Percentiles rank a stretch among this genome's conserved stretches.
These are phyloP conservation scores for Solanum appendiculatum DNA, from an alignment of 257 asterid genomes.

Conservation along the genomic window DNA sequence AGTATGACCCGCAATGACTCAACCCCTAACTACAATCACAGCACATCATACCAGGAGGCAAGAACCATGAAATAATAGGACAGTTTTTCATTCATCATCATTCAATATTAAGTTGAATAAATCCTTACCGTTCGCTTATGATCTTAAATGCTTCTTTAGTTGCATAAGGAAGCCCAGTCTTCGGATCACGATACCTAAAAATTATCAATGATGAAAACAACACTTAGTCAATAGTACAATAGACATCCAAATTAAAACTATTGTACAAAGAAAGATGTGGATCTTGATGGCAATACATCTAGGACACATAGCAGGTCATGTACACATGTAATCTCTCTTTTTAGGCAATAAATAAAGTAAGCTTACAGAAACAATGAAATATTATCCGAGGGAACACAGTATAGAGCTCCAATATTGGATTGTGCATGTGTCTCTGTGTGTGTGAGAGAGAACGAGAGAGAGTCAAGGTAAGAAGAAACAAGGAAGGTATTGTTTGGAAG, in stretches of 20 bases:
- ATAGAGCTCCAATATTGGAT: not conserved
- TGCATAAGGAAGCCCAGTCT: constrained; percentile 81
- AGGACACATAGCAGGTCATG: not conserved
- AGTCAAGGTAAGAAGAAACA: not conserved
- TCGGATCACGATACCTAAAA: constrained; percentile 80
- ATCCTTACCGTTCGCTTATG: constrained; percentile 57
- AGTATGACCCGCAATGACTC: not conserved
- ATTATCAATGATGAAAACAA: not conserved
- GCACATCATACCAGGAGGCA: not conserved
- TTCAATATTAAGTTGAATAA: not conserved
- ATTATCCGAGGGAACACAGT: not conserved
- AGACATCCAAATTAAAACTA: not conserved
- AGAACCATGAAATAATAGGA: not conserved
- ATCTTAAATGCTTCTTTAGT: constrained; percentile 90
- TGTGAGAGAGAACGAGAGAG: not conserved
- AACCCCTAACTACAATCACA: not conserved
- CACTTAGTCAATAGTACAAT: not conserved
- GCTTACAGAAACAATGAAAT: not conserved
- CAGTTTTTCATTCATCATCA: not conserved
- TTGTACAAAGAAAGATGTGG: not conserved
- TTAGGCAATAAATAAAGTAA: not conserved
- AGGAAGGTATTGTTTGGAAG: not conserved
- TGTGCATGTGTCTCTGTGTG: not conserved
- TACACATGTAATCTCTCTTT: not conserved
- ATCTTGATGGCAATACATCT: not conserved